These are phyloP conservation scores for Austropuccinia psidii DNA, from an alignment of 1,284 basidiomycete species.

Conservation along the genomic window DNA sequence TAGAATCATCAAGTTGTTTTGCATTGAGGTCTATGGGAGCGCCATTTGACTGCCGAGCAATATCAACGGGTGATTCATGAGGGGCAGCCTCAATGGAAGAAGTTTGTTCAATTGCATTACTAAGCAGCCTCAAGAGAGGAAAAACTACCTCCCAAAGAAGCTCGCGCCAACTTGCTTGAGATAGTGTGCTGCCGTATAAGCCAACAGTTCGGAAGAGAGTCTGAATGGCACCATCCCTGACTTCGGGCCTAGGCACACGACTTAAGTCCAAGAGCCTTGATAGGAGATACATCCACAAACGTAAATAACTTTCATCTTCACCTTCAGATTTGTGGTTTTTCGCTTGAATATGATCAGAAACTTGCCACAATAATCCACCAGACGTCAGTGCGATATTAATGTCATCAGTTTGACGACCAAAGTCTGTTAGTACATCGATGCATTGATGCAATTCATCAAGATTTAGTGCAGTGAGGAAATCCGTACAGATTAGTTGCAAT, in stretches of 20 bases:
- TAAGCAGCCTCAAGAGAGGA: constrained; percentile 68
- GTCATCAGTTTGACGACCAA: constrained; percentile 75
- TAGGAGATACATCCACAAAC: constrained; percentile 84
- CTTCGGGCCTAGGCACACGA: constrained; percentile 72
- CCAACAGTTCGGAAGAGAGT: constrained; percentile 89
- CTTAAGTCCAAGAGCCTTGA: constrained; percentile 74
- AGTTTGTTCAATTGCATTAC: constrained; percentile 46
- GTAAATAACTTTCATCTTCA: constrained; percentile 57
- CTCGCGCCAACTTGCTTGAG: constrained; percentile 71
- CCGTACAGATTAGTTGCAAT: constrained; percentile 79
- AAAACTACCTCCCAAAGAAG: constrained; percentile 83
- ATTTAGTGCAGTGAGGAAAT: constrained; percentile 74
- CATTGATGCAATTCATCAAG: constrained; percentile 73
- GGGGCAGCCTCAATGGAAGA: constrained; percentile 8
- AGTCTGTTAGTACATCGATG: constrained; percentile 79
- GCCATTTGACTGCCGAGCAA: constrained; percentile 35
- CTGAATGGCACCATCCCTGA: constrained; percentile 85
- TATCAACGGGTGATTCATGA: constrained; percentile 42
- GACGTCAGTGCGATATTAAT: constrained; percentile 93
- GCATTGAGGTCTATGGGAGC: constrained; percentile 39
- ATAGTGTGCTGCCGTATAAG: constrained; percentile 77
- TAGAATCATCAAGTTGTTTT: constrained; percentile 71
- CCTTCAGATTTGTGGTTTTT: constrained; percentile 59
- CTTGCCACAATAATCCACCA: constrained; percentile 79
- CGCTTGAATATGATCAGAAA: constrained; percentile 72